Evolutionary conservation across 257 asterid genomes (phyloP).

Genomic region (Salvia splendens): DNA sequence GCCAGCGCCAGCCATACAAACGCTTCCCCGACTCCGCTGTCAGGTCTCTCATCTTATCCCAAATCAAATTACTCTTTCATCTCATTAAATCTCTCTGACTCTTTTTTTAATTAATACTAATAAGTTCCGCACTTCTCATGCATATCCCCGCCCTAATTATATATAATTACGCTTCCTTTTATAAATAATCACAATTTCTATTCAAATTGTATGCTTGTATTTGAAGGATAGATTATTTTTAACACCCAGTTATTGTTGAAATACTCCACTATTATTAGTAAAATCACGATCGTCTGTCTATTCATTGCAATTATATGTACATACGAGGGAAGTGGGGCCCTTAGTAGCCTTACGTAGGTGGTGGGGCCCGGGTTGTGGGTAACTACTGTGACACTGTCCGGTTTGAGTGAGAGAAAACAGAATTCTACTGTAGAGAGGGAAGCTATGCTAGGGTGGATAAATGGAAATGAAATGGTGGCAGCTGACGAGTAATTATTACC

Average conservation of each 20-base stretch:
- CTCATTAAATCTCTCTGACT: neutral
- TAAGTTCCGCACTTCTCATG: constrained; percentile 9
- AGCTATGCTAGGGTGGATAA: neutral
- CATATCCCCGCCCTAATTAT: neutral
- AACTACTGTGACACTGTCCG: constrained; percentile 13
- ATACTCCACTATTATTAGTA: too few relatives aligned
- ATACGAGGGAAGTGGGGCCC: constrained; percentile 29
- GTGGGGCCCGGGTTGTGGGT: constrained; percentile 36
- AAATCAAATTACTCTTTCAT: too few relatives aligned
- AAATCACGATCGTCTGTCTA: neutral
- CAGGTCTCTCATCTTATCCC: constrained; percentile 47
- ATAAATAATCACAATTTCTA: too few relatives aligned
- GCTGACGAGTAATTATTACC: constrained; percentile 8
- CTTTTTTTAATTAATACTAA: too few relatives aligned
- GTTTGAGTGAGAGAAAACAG: constrained; percentile 13
- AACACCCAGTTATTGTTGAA: too few relatives aligned
- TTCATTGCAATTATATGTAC: neutral
- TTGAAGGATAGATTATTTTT: too few relatives aligned
- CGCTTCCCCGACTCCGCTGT: constrained; percentile 84
- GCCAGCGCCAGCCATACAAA: constrained; percentile 83
- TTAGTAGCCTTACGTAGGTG: neutral
- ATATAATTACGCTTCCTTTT: too few relatives aligned
- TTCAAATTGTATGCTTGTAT: too few relatives aligned
- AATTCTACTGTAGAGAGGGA: constrained; percentile 7
- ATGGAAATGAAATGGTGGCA: neutral